Evolutionary conservation across 2,329 filamentous ascomycete genomes (phyloP).

Genomic region (Aspergillus proliferans): DNA sequence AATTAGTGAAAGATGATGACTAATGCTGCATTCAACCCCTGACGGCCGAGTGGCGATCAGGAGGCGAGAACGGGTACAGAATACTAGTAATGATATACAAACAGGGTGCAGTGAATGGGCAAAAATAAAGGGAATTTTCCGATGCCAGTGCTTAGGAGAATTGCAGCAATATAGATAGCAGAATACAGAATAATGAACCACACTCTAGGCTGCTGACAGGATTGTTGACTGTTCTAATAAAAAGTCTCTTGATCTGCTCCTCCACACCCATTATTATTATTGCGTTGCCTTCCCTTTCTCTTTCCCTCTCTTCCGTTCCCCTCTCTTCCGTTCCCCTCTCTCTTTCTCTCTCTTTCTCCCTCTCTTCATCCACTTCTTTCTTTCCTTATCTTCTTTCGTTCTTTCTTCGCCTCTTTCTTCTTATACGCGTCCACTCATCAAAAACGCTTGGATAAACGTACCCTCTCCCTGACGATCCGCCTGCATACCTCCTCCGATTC

Average conservation of each 20-base stretch:
- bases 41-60: too few species aligned
- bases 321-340: slow-evolving; percentile 7
- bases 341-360: slow-evolving; percentile 9
- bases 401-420: neutral
- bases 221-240: neutral
- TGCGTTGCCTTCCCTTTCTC: neutral
- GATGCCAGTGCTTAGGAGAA: too few species aligned
- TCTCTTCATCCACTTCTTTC: slow-evolving; percentile 3
- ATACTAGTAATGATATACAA: too few species aligned
- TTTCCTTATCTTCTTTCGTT: slow-evolving; percentile 2
- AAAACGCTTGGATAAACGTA: neutral
- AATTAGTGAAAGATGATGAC: too few species aligned
- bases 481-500: neutral
- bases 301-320: slow-evolving; percentile 6
- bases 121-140: too few species aligned
- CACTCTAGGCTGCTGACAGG: too few species aligned
- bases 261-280: neutral
- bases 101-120: too few species aligned
- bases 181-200: too few species aligned
- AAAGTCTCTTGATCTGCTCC: neutral
- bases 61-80: too few species aligned
- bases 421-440: slow-evolving; percentile 1
- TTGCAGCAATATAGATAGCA: too few species aligned
- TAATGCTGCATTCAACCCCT: too few species aligned
- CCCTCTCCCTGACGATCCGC: slow-evolving; percentile 5